Conservation (phyloP, 768 basidiomycete species). For the Boletus vinaceobasis region DNA sequence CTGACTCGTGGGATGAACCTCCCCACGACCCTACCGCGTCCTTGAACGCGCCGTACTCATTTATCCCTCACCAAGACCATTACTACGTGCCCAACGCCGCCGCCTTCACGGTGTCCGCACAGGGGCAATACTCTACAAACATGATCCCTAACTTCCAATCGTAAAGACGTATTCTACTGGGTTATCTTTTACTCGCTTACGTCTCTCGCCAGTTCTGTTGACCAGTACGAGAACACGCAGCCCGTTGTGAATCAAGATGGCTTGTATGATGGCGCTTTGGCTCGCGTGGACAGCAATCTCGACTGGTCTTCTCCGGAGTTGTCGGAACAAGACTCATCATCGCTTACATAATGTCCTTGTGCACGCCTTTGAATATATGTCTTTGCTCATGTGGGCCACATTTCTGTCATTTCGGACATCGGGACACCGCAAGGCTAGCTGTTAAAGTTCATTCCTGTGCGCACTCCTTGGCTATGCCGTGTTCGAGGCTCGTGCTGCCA, state of each 20-base stretch:
- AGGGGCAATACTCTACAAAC: conserved; percentile 6
- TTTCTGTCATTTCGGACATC: conserved; percentile 17
- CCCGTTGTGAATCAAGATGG: conserved; percentile 3
- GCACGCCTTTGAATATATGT: conserved; percentile 5
- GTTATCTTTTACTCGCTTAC: background rate
- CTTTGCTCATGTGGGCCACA: conserved; percentile 23
- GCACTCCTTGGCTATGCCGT: background rate
- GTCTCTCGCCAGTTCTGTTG: conserved; percentile 3
- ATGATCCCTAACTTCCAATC: background rate
- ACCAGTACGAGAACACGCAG: conserved; percentile 11
- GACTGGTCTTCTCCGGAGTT: background rate
- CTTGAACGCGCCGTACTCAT: background rate
- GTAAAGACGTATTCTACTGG: conserved; percentile 5
- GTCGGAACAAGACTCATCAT: background rate
- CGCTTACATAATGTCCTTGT: background rate
- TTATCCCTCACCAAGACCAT: background rate
- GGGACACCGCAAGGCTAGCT: background rate
- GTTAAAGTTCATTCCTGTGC: conserved; percentile 14
- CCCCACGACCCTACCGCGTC: conserved; percentile 4
- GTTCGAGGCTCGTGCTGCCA: background rate
- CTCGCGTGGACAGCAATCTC: background rate
- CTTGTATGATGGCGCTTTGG: conserved; percentile 7
- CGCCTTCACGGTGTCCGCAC: background rate
- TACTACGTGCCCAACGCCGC: background rate
- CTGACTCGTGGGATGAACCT: conserved; percentile 4